Evolutionary conservation across 352 stramenopile genomes (phyloP).

Genomic region (Globisporangium takayamanum): DNA sequence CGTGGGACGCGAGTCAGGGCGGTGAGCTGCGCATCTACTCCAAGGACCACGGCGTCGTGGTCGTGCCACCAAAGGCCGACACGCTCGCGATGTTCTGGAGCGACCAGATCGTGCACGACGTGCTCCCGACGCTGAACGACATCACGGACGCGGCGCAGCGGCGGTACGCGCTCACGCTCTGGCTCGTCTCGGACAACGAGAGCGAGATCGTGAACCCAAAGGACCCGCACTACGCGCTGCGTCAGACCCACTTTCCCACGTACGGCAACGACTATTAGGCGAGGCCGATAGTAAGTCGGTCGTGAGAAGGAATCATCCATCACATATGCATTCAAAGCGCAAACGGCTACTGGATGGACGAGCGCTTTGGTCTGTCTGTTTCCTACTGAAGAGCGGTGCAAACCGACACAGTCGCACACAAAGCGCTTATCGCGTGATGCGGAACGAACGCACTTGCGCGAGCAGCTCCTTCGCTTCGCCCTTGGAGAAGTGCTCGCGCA

Average conservation of each 20-base stretch:
- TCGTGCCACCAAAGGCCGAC: slow-evolving; percentile 64
- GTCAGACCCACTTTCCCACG: slow-evolving; percentile 32
- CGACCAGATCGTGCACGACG: slow-evolving; percentile 82
- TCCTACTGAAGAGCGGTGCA: no score
- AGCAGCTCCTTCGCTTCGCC: slow-evolving; percentile 93
- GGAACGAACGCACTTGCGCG: slow-evolving; percentile 96
- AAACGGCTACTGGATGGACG: no score
- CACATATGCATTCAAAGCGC: not conserved
- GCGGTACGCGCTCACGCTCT: slow-evolving; percentile 85
- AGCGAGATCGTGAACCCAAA: slow-evolving; percentile 38
- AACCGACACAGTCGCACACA: no score
- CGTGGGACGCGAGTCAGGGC: slow-evolving; percentile 44
- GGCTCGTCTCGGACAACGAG: slow-evolving; percentile 59
- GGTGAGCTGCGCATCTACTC: slow-evolving; percentile 51
- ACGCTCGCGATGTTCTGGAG: slow-evolving; percentile 86
- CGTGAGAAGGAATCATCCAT: not conserved
- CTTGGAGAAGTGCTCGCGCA: slow-evolving; percentile 95
- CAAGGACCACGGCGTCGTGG: slow-evolving; percentile 22
- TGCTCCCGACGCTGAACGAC: slow-evolving; percentile 49
- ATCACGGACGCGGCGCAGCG: slow-evolving; percentile 17
- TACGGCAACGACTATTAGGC: slow-evolving; percentile 12
- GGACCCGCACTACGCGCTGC: slow-evolving; percentile 28
- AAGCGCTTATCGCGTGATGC: slow-evolving; percentile 83
- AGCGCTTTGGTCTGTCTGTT: no score
- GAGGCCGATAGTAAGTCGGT: no score